Base-by-base conservation (phyloP, 2,329 filamentous ascomycete species). In the Hortaea sp. region DNA sequence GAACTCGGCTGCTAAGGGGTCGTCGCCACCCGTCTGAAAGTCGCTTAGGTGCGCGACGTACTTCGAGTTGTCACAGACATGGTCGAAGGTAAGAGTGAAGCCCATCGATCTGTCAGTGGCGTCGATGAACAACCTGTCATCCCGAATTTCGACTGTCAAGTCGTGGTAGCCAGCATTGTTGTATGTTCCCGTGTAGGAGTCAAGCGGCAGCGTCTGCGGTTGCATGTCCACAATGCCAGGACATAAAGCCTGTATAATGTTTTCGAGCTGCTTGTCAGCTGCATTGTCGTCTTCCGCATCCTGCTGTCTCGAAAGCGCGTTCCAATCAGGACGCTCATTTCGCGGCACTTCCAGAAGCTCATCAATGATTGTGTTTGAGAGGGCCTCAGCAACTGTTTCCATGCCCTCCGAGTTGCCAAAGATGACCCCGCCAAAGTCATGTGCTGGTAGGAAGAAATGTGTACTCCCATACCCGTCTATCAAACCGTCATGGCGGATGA, bases 51-150 rank as follows among this genome's bases (percentile, higher is more conserved):
- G 55, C 1, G 55, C 60, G 34, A 59, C 47, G 46, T 55, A 63
- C 29, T 56, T 52, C 5, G 50, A 59, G 44, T 60, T 51, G 20
- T 55, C 48, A 12, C 44, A 41, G 35, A 63, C 41, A 48, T 65
- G 61, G 28, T 65, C 60, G 29, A 66, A 60, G 3, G 42, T 55
- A n/a, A 65, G 43, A 6, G 51, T 56, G 45, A 63, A 64, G 5
- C 54, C 52, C 42, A 58, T 54, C 1, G 60, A 61, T 6, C 64
- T 56, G 51, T 66, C 64, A 6, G 50, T 56, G 13, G 60, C 61
- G 45, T 66, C 60, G 28, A 66, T 49, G 41, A 62, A 63, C 3
- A 66, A 50, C 35, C 44, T 29, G 3, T 50, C 48, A n/a, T 60
- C 55, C 42, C 49, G 55, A 27, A 58, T 48, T 32, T 59, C 43